phyloP scores from a whole-genome alignment of 208 protist species.

The Trichomonas tenax region DNA sequence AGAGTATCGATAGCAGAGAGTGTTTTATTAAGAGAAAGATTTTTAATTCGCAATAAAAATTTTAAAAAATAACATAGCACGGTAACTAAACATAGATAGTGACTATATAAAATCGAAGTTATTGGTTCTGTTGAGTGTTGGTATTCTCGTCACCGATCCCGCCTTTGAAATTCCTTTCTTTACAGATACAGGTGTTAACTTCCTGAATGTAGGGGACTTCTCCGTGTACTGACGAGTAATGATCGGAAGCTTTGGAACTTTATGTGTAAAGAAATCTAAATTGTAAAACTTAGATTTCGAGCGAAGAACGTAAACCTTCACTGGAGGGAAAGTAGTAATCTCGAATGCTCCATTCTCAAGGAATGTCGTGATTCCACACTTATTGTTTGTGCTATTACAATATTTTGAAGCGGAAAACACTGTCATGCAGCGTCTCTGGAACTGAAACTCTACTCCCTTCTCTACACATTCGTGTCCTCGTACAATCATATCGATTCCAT shows the following conservation, averaged over 20 bases:
- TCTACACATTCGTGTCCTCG: neutral
- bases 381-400: neutral
- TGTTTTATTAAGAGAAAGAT: too few species aligned
- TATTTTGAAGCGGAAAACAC: neutral
- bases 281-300: neutral
- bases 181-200: neutral
- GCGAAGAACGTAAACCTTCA: neutral
- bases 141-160: neutral
- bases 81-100: neutral
- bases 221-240: neutral
- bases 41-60: too few species aligned
- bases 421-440: neutral
- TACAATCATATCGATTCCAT: neutral
- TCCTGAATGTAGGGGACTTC: neutral
- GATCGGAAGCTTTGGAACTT: neutral
- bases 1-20: too few species aligned
- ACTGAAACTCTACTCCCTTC: neutral
- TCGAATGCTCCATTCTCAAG: neutral
- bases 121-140: neutral
- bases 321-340: neutral
- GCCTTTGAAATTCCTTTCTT: neutral
- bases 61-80: too few species aligned
- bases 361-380: neutral
- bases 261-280: neutral
- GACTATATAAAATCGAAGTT: neutral